A percentile compares a stretch with the other conserved stretches of the same genome.
phyloP scores from a whole-genome alignment of 148 eudicot genomes.

The Silene uniflora region DNA sequence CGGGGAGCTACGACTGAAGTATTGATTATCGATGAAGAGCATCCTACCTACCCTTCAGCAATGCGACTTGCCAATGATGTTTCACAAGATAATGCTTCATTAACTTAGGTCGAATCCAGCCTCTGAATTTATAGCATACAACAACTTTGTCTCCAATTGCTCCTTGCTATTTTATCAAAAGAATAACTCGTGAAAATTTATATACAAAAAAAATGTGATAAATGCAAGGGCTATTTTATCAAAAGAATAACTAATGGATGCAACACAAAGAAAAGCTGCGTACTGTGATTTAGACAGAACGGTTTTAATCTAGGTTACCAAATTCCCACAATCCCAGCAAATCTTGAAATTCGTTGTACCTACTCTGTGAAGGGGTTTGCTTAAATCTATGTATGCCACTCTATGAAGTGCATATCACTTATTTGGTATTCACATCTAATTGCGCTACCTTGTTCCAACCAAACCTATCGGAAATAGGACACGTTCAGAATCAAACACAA shows the following conservation, averaged over 20 bases:
- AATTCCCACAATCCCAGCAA: too few relatives aligned
- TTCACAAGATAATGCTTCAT: conserved; percentile 11
- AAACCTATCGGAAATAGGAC: too few relatives aligned
- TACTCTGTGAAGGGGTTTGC: too few relatives aligned
- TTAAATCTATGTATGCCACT: too few relatives aligned
- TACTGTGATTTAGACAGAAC: too few relatives aligned
- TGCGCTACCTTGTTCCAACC: too few relatives aligned
- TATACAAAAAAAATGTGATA: not conserved
- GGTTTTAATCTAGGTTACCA: too few relatives aligned
- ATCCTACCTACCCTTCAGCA: conserved; percentile 12
- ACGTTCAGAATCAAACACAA: too few relatives aligned
- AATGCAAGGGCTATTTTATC: not conserved
- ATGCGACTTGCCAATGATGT: not conserved
- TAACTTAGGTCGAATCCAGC: conserved; percentile 96
- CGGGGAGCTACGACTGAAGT: not conserved
- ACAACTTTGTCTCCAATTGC: conserved; percentile 81
- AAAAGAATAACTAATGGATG: too few relatives aligned
- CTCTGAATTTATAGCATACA: conserved; percentile 87
- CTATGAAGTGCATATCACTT: too few relatives aligned
- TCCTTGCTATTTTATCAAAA: conserved; percentile 53
- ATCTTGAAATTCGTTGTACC: too few relatives aligned
- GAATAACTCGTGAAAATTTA: not conserved
- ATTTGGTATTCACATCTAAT: too few relatives aligned
- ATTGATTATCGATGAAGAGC: conserved; percentile 11
- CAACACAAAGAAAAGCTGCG: not conserved